Evolutionary conservation across 768 basidiomycete genomes (phyloP), one percentile per base, ranked within the genome.

Genomic region (Tricholoma furcatifolium): DNA sequence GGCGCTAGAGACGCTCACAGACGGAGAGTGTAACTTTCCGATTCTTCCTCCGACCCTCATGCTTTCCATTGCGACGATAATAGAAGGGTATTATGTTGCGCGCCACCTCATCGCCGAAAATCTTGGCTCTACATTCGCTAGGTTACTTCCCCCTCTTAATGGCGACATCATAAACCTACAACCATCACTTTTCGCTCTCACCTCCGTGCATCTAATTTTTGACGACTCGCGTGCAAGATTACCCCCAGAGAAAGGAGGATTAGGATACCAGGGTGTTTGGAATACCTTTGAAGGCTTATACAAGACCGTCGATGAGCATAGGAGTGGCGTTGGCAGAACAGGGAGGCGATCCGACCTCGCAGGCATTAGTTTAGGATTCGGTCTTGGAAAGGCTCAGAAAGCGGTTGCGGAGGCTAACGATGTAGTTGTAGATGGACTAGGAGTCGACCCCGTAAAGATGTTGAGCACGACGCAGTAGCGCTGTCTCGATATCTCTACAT

Each of bases 211-310:
- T 57, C 62, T 85, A 43, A 72, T 87, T 24, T 83, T 84, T 48
- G 83, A 86, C 42, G 84, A 87, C 61, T 81, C 82, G n/a, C 76
- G 82, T 36, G 84, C 85, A 21, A 73, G 84, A 3, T 63, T 81
- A 36, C 58, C 78, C 4, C 78, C 83, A 0, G 64, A 68, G 42
- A 69, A 83, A 51, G 85, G 85, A 4, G 85, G 85, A 1, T 70
- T 87, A n/a, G 84, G 84, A 23, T 87, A 85, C 60, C 61, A 65
- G 30, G 82, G 84, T 4, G 67, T 71, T 1, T 86, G 81, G 73
- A 84, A 78, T 3, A 83, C 82, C 9, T 50, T 81, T 11, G 73
- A 84, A 58, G 85, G 78, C 1, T 50, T 85, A n/a, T 74, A 79
- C 59, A 81, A 79, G 61, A 83, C 84, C 1, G 72, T 69, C 14